phyloP scores from a whole-genome alignment of 768 basidiomycete genomes.

The Clavulina sp. region DNA sequence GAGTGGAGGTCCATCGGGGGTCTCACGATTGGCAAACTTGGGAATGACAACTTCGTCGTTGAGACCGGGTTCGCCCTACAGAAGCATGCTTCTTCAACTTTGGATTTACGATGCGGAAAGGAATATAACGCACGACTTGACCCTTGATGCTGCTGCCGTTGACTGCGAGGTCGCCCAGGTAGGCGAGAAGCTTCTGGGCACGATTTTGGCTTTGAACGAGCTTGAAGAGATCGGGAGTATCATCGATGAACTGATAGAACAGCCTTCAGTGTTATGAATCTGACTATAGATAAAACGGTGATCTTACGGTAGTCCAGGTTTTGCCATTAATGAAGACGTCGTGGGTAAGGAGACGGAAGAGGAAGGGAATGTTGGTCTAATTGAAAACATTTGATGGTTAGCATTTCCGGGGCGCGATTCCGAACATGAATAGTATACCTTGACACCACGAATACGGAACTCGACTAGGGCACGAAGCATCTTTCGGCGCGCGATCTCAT shows the following conservation, averaged over 20 bases:
- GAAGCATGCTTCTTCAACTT: not conserved
- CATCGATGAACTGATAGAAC: slow-evolving; percentile 76
- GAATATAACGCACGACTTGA: slow-evolving; percentile 34
- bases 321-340: slow-evolving; percentile 90
- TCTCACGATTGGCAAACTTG: slow-evolving; percentile 55
- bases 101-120: not conserved
- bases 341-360: slow-evolving; percentile 94
- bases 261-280: not conserved
- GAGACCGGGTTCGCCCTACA: slow-evolving; percentile 80
- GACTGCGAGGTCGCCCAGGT: slow-evolving; percentile 93
- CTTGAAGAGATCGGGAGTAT: slow-evolving; percentile 98
- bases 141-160: slow-evolving; percentile 98
- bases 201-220: slow-evolving; percentile 95
- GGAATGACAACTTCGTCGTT: slow-evolving; percentile 77
- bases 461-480: slow-evolving; percentile 99
- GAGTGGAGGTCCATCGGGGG: slow-evolving; percentile 52
- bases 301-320: slow-evolving; percentile 91
- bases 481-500: slow-evolving; percentile 95
- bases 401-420: not conserved
- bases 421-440: slow-evolving; percentile 30
- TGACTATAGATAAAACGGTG: slow-evolving; percentile 1
- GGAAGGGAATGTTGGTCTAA: slow-evolving; percentile 97
- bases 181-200: slow-evolving; percentile 91
- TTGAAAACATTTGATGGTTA: not conserved
- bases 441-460: slow-evolving; percentile 98